phyloP scores from a whole-genome alignment of 2,329 filamentous ascomycete genomes.

The Trichoderma guizhouense region DNA sequence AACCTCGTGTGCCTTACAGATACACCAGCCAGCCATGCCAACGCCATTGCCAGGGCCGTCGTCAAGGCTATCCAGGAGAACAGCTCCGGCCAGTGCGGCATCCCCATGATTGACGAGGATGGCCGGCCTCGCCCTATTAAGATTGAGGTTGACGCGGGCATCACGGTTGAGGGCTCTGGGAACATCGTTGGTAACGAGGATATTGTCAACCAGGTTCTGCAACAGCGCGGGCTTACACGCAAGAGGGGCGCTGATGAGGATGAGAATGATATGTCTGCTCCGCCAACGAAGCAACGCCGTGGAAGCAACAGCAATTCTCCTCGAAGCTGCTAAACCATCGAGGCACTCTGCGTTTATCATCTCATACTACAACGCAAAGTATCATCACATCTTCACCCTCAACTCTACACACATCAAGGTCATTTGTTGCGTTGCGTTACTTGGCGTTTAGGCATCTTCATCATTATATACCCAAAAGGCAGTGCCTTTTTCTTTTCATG shows the following conservation, averaged over 20 bases:
- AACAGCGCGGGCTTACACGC: slow-evolving; percentile 23
- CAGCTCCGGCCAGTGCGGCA: slow-evolving; percentile 37
- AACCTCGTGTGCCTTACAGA: slow-evolving; percentile 47
- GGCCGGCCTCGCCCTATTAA: slow-evolving; percentile 41
- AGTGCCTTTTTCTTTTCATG: not conserved
- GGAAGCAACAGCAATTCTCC: not conserved
- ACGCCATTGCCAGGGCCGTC: slow-evolving; percentile 43
- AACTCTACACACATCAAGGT: not conserved
- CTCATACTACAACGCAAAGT: not conserved
- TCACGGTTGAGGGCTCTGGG: slow-evolving; percentile 42
- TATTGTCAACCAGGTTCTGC: slow-evolving; percentile 29
- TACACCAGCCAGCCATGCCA: slow-evolving; percentile 39
- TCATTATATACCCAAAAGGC: slow-evolving; percentile 13
- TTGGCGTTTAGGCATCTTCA: slow-evolving; percentile 6
- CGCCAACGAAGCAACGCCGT: not conserved
- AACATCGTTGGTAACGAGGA: slow-evolving; percentile 43
- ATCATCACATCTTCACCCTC: not conserved
- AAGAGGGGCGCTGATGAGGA: slow-evolving; percentile 23
- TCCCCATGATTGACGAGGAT: slow-evolving; percentile 47
- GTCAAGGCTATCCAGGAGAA: slow-evolving; percentile 43
- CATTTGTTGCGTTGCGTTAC: not conserved
- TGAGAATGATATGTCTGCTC: slow-evolving; percentile 19
- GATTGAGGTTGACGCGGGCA: slow-evolving; percentile 44
- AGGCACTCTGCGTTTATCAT: not conserved
- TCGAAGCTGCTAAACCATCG: not conserved